Conservation (phyloP, 768 basidiomycete genomes). For the Udeniomyces megalosporus region DNA sequence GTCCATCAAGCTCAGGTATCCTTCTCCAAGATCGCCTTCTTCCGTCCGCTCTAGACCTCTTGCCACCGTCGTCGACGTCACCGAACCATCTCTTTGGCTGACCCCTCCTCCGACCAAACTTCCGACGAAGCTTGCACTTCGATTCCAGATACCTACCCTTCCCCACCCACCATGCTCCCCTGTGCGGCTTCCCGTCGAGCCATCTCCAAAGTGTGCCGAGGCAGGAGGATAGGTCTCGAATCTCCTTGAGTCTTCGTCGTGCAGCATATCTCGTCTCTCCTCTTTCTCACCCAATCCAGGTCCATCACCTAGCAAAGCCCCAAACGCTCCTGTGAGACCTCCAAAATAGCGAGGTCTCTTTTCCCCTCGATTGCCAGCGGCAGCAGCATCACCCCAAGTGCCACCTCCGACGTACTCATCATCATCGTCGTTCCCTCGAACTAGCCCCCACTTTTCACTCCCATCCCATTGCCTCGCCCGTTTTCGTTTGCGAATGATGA, state of each 20-base stretch:
- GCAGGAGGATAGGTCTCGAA: slow-evolving; percentile 10
- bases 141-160: not conserved
- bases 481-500: not conserved
- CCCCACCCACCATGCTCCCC: not conserved
- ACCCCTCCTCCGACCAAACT: not conserved
- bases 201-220: not conserved
- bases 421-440: not conserved
- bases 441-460: not conserved
- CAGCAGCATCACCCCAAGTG: not conserved
- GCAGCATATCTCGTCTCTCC: slow-evolving; percentile 6
- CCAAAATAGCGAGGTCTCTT: not conserved
- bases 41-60: not conserved
- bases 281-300: not conserved
- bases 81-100: not conserved
- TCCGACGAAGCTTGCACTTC: not conserved
- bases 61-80: not conserved
- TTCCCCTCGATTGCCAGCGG: no score
- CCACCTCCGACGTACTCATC: not conserved
- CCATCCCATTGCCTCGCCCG: not conserved
- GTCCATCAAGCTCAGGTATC: not conserved
- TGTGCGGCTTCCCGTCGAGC: not conserved
- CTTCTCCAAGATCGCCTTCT: no score
- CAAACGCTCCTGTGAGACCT: not conserved
- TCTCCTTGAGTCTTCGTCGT: slow-evolving; percentile 7
- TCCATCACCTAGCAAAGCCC: not conserved